Base-by-base conservation (phyloP, 2,329 filamentous ascomycete genomes). In the Fusarium oxysporum region DNA sequence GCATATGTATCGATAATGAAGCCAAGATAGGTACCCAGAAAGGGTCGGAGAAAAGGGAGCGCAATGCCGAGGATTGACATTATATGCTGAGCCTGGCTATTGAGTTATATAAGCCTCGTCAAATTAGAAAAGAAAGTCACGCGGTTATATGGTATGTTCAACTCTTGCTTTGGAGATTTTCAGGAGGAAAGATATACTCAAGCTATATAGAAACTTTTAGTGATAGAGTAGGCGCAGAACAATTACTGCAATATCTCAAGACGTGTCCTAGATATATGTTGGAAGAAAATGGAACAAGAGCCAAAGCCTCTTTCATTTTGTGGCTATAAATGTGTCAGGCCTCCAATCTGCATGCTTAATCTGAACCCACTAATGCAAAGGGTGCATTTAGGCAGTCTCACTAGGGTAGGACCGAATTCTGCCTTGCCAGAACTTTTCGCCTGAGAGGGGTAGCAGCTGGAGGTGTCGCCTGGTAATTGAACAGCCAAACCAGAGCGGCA, bases 1-100 rank as follows among this genome's bases (percentile, higher is more conserved):
- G 30, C 40, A 17, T 17, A 57, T 13, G n/a, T 2, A 28, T 47
- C 54, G 16, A 57, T 35, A 0, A 57, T 28, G 21, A 45, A 45
- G 23, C 28, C 28, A 17, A 57, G 4, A 11, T 45, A 45, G 16
- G 30, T 23, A n/a, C 40, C 30, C 40, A 57, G 7, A 11, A 10
- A 47, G n/a, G 54, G 54, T 8, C n/a, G 30, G 1, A 57, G 6
- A 13, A 57, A n/a, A 14, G 37, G 16, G 30, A 45, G 54, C 9
- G 54, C 54, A 35, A 57, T n/a, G 5, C 54, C 28, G 17, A 57
- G 28, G 30, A 57, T 47, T 17, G 40, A 47, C 54, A 57, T 47
- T 9, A 0, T 47, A 11, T 45, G 6, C 5, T 28, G n/a, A 57
- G 30, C 12, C 3, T 25, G 5, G 30, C 7, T 14, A 17, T 21